Conservation (phyloP, 257 asterid genomes). For the Leonotis leonurus region DNA sequence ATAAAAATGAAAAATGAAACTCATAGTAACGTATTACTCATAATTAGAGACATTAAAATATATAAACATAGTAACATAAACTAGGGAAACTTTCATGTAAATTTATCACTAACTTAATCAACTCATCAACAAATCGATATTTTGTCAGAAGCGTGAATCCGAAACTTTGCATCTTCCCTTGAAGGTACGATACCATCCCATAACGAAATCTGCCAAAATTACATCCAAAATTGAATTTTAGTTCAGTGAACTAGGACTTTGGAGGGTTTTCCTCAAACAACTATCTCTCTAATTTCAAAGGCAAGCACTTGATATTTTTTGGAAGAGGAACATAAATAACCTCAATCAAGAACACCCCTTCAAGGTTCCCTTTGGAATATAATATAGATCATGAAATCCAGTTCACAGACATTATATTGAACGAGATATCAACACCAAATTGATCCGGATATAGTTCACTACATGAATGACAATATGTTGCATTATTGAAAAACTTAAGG, state of each 20-base stretch:
- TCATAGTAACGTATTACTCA: too few species aligned
- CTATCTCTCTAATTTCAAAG: not conserved
- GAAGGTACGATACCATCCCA: slow-evolving; percentile 73
- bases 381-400: not conserved
- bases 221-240: not conserved
- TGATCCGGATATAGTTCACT: not conserved
- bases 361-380: not conserved
- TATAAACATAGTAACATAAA: too few species aligned
- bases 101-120: slow-evolving; percentile 42
- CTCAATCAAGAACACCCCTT: not conserved
- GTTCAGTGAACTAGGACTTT: not conserved
- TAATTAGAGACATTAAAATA: too few species aligned
- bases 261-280: not conserved
- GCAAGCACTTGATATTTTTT: not conserved
- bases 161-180: slow-evolving; percentile 47
- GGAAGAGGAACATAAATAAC: too few species aligned
- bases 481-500: not conserved
- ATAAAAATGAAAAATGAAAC: too few species aligned
- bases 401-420: not conserved
- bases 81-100: too few species aligned
- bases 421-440: not conserved
- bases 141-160: slow-evolving; percentile 57
- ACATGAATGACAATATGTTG: not conserved
- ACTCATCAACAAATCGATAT: slow-evolving; percentile 46
- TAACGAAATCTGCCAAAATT: slow-evolving; percentile 38